Evolutionary conservation across 2,329 filamentous ascomycete species (phyloP), one percentile per base, ranked within the genome.

Genomic region (Talaromyces sp.): DNA sequence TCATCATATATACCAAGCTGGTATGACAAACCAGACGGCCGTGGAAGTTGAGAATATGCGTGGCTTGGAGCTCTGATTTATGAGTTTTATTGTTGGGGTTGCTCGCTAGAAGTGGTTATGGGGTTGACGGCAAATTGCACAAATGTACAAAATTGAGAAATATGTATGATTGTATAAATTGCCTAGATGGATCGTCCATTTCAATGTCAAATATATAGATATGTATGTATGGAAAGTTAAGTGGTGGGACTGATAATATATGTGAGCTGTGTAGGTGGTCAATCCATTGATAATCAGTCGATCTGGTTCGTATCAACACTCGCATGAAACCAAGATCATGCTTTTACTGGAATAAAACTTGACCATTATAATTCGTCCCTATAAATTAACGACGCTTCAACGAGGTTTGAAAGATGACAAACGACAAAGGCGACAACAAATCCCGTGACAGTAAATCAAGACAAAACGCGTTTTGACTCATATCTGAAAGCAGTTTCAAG

Each of bases 61-160:
- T 31, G 50, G 27, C 35, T 27, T 57, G n/a, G 61, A 63, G 50
- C 61, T 63, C n/a, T 63, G 45, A 63, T 62, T 45, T 52, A 52
- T 13, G 9, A 37, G 41, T 15, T 59, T 19, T 19, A 52, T n/a
- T 33, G 13, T 17, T 33, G 25, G 27, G 49, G 13, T 59, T 59
- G 39, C 15, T 31, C 17, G 25, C 25, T 31, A 10, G 49, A n/a
- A 33, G 15, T 31, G 47, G 13, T 56, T 39, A 25, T 39, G n/a
- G 27, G 15, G 52, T 19, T 17, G n/a, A 37, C 31, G 50, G 13
- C 33, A n/a, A 22, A 22, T 1, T 56, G 52, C 37, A 56, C 50
- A 22, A 56, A 37, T 56, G 52, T 33, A 54, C 31, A 22, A 31
- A 52, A n/a, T 31, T 5, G 33, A 25, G 11, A 37, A 35, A 39